A percentile compares a stretch with the other conserved stretches of the same genome.
Evolutionary conservation across 257 asterid genomes (phyloP).

Genomic region (Fraxinus americana): DNA sequence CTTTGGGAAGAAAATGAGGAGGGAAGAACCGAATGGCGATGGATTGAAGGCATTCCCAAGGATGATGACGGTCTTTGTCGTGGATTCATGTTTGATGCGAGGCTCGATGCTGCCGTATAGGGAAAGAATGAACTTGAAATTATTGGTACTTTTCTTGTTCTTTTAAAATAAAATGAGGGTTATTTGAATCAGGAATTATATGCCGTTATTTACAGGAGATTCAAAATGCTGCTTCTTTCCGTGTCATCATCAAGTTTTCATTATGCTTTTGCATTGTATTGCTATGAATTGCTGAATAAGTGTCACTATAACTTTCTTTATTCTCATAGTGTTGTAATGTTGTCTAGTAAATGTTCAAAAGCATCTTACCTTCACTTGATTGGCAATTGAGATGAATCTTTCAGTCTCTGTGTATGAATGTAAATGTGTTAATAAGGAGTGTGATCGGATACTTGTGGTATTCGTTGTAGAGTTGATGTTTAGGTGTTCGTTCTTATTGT

Average conservation of each 20-base stretch:
- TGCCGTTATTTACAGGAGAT: background rate
- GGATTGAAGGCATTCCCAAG: slow-evolving; percentile 81
- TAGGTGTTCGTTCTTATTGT: background rate
- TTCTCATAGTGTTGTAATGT: background rate
- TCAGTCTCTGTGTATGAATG: background rate
- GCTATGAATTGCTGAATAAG: background rate
- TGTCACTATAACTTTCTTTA: background rate
- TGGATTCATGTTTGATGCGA: slow-evolving; percentile 81
- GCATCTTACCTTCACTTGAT: background rate
- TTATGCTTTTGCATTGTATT: background rate
- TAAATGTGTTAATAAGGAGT: background rate
- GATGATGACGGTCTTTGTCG: slow-evolving; percentile 88
- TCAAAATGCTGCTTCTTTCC: background rate
- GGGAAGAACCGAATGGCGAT: slow-evolving; percentile 71
- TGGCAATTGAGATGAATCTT: background rate
- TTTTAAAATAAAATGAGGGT: background rate
- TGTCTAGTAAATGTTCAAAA: background rate
- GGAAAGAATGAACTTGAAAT: slow-evolving; percentile 14
- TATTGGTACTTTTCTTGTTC: slow-evolving; percentile 19
- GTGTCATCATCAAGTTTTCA: background rate
- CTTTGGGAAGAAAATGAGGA: slow-evolving; percentile 72
- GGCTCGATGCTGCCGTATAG: slow-evolving; percentile 60
- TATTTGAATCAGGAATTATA: background rate
- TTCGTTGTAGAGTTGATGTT: background rate
- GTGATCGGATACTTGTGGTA: background rate